Evolutionary conservation across 495 filamentous ascomycete species (phyloP).

Genomic region (Amniculicola lignicola): DNA sequence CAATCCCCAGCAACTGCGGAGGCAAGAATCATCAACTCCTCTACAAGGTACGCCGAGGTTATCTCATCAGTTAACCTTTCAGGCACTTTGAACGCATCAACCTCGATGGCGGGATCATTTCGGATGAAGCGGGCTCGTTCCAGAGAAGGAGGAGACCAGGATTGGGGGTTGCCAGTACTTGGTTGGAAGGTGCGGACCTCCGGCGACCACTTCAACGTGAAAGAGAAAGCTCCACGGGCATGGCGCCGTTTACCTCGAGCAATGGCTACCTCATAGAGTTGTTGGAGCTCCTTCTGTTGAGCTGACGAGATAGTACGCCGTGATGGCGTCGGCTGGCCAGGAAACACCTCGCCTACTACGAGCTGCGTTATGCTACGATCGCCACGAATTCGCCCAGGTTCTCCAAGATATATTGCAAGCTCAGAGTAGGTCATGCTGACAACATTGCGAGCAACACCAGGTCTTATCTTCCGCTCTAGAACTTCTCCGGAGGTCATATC

Average conservation of each 20-base stretch:
- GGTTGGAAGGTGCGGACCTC: too few species aligned
- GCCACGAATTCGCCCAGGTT: slow-evolving; percentile 21
- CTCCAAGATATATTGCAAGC: slow-evolving; percentile 51
- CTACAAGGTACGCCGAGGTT: slow-evolving; percentile 44
- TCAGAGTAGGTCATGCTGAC: slow-evolving; percentile 64
- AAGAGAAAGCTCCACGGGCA: not conserved
- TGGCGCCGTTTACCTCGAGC: slow-evolving; percentile 28
- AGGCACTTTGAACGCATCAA: slow-evolving; percentile 16
- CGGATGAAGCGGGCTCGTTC: slow-evolving; percentile 38
- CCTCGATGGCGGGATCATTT: slow-evolving; percentile 55
- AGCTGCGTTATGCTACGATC: slow-evolving; percentile 27
- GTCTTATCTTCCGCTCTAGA: slow-evolving; percentile 64
- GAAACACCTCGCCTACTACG: slow-evolving; percentile 42
- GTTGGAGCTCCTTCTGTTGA: slow-evolving; percentile 13
- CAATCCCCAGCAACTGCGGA: slow-evolving; percentile 70
- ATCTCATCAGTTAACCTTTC: slow-evolving; percentile 41
- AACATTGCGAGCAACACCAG: slow-evolving; percentile 71
- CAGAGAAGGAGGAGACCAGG: slow-evolving; percentile 31
- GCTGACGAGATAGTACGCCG: not conserved
- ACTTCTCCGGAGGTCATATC: slow-evolving; percentile 63
- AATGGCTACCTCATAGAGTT: slow-evolving; percentile 24
- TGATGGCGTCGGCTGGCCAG: not conserved
- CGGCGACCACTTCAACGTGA: slow-evolving; percentile 20
- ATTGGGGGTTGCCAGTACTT: slow-evolving; percentile 32
- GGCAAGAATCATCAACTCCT: slow-evolving; percentile 73